These are phyloP conservation scores for Leishmania gerbilli DNA, from an alignment of 208 protist genomes.

Conservation along the genomic window DNA sequence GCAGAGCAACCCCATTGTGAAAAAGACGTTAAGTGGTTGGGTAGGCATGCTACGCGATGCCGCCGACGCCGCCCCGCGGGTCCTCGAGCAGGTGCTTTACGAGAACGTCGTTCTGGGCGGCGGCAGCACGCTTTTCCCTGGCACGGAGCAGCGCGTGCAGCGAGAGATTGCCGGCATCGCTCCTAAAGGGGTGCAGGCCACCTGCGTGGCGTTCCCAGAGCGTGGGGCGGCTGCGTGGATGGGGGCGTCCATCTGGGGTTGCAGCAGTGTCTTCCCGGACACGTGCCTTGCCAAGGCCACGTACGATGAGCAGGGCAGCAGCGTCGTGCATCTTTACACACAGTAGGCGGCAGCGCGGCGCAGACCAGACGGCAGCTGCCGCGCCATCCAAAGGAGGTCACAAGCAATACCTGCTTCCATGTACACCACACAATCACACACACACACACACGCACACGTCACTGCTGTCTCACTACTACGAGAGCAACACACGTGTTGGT, in stretches of 20 bases:
- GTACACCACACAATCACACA: neutral
- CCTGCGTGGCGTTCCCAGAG: slow-evolving; percentile 78
- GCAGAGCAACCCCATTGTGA: slow-evolving; percentile 31
- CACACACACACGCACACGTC: no score
- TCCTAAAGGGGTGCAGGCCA: slow-evolving; percentile 21
- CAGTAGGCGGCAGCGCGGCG: slow-evolving; percentile 27
- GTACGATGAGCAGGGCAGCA: slow-evolving; percentile 82
- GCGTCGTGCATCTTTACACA: slow-evolving; percentile 62
- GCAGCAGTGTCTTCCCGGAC: slow-evolving; percentile 63
- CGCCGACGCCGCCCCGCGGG: slow-evolving; percentile 40
- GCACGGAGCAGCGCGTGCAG: slow-evolving; percentile 80
- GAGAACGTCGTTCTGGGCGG: slow-evolving; percentile 94
- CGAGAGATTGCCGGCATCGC: slow-evolving; percentile 51
- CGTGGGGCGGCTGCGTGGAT: slow-evolving; percentile 83
- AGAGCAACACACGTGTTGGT: neutral
- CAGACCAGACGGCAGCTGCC: neutral
- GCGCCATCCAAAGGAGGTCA: neutral
- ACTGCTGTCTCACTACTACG: neutral
- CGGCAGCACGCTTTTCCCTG: slow-evolving; percentile 89
- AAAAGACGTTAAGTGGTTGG: slow-evolving; percentile 41
- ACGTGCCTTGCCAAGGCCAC: slow-evolving; percentile 78
- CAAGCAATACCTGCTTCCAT: neutral
- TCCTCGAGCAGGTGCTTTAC: slow-evolving; percentile 63
- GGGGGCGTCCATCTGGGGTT: slow-evolving; percentile 85
- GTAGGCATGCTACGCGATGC: slow-evolving; percentile 55